phyloP scores from a whole-genome alignment of 139 green algal genomes.

The Chlamydomonas sp. region DNA sequence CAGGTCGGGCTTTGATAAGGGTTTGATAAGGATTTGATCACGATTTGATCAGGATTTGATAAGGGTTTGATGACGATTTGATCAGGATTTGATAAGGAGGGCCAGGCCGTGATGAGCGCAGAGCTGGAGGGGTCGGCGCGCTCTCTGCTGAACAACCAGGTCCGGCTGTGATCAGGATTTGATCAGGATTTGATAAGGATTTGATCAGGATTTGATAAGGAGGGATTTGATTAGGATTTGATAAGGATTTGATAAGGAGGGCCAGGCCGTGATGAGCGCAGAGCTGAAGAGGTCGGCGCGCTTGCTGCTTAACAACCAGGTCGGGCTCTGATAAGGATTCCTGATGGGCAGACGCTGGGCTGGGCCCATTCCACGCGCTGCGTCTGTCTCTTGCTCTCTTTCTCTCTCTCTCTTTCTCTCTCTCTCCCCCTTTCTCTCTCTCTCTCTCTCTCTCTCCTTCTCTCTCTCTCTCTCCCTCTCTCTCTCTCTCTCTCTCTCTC shows the following conservation, averaged over 20 bases:
- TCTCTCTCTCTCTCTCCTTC: neutral
- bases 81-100: too few relatives aligned
- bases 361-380: neutral
- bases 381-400: neutral
- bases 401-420: neutral
- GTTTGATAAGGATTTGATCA: too few relatives aligned
- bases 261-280: conserved; percentile 62
- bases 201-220: too few relatives aligned
- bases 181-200: too few relatives aligned
- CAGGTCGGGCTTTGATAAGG: too few relatives aligned
- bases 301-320: neutral
- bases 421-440: neutral
- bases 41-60: too few relatives aligned
- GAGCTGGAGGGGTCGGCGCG: conserved; percentile 53
- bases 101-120: conserved; percentile 62
- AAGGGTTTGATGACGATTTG: too few relatives aligned
- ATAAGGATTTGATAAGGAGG: too few relatives aligned
- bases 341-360: neutral
- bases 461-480: neutral
- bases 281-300: conserved; percentile 52
- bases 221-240: too few relatives aligned
- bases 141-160: conserved; percentile 55
- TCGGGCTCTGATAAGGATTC: neutral
- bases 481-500: neutral
- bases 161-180: too few relatives aligned